Evolutionary conservation across 139 green algal genomes (phyloP), one percentile per base, ranked within the genome.

Genomic region (Picochlorum costavermella): DNA sequence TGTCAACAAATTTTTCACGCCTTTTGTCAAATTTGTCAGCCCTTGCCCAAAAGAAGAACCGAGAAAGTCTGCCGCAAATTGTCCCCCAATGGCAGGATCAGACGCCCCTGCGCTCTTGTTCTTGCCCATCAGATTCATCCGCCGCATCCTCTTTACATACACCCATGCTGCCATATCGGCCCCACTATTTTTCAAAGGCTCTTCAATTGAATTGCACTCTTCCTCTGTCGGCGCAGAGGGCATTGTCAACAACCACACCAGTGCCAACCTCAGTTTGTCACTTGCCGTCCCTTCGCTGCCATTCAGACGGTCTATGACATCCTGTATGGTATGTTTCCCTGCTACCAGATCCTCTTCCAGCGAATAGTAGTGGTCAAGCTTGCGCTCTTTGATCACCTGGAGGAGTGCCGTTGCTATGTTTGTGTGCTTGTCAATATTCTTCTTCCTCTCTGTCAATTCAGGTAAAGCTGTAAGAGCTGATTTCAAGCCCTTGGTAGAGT

Each of bases 361-460:
- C 25, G 78, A 73, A 69, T 87, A 91, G 31, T 87, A 94, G 43
- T 75, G 70, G 70, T 98, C 91, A 65, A 98, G 71, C 16, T 68
- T 75, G 11, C 89, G 77, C 12, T 60, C 70, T 75, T 95, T 97
- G 83, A 99, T 99, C 55, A 82, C 67, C 1, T 56, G 61, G 48
- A 99, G 82, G 50, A 99, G 75, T 4, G 75, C 60, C 11, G 86
- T 95, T 17, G 87, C 86, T 53, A 99, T 82, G 83, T 95, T 97
- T 66, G 92, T 97, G 86, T 99, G 94, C 84, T 98, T 99, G 81
- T 99, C 94, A 36, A 99, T 90, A 30, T 86, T 73, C 55, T 87
- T 78, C 68, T 96, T 97, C 37, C 78, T 69, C 63, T 92, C 88
- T 20, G 81, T 78, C 51, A 83, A 70, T 65, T 76, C 50, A 3